Evolutionary conservation across 345 rosid genomes (phyloP).

Genomic region (Syzygium jambos): DNA sequence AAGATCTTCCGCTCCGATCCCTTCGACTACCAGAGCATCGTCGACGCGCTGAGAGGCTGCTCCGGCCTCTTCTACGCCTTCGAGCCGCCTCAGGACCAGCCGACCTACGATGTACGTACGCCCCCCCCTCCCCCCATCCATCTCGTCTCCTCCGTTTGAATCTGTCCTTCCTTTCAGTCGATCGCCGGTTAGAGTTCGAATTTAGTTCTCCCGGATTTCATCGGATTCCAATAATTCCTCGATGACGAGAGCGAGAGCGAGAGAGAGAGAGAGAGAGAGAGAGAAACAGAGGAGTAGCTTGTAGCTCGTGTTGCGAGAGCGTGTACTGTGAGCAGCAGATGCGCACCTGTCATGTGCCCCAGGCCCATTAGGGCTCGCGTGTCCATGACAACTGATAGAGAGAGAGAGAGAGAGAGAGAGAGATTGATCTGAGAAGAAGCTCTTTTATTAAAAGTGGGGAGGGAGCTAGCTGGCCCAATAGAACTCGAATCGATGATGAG

Average conservation of each 20-base stretch:
- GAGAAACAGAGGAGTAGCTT: neutral
- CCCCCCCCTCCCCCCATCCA: neutral
- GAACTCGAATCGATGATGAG: neutral
- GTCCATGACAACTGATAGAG: neutral
- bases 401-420: neutral
- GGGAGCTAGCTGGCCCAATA: neutral
- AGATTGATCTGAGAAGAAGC: neutral
- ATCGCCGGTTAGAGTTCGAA: neutral
- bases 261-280: neutral
- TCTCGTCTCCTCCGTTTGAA: neutral
- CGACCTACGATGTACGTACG: slow-evolving; percentile 37
- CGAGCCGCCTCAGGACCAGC: slow-evolving; percentile 41
- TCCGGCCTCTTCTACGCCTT: slow-evolving; percentile 47
- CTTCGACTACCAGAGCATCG: slow-evolving; percentile 51
- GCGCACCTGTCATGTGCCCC: neutral
- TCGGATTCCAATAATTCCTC: neutral
- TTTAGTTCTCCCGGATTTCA: neutral
- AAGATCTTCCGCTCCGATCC: slow-evolving; percentile 42
- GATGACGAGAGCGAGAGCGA: neutral
- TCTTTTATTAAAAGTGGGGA: neutral
- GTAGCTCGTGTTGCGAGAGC: neutral
- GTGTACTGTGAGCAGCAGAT: neutral
- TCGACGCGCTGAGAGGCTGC: slow-evolving; percentile 46
- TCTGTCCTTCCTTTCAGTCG: neutral
- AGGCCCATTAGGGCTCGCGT: neutral